phyloP scores from a whole-genome alignment of 2,329 filamentous ascomycete species.

The Graphilbum sp. region DNA sequence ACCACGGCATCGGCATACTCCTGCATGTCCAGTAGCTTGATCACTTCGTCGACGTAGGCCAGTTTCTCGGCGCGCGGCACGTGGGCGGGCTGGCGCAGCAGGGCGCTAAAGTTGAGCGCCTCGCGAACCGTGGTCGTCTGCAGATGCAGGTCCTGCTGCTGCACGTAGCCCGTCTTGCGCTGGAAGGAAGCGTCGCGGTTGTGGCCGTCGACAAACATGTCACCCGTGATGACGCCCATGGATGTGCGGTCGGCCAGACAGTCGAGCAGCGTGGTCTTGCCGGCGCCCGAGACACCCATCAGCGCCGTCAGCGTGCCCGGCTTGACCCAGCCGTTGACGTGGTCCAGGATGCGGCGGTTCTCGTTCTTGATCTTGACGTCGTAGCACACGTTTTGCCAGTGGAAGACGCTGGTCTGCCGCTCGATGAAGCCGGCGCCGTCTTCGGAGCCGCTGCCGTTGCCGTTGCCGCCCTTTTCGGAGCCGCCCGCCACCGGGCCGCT shows the following conservation, averaged over 20 bases:
- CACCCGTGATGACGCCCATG: conserved; percentile 76
- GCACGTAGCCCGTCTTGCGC: conserved; percentile 80
- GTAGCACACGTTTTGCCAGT: conserved; percentile 72
- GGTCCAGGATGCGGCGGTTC: conserved; percentile 60
- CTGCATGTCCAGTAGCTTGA: conserved; percentile 80
- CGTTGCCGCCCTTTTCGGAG: background rate
- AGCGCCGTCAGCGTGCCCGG: conserved; percentile 78
- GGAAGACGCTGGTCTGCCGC: conserved; percentile 60
- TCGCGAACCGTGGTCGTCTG: conserved; percentile 75
- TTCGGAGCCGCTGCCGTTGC: conserved; percentile 10
- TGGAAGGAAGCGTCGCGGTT: conserved; percentile 71
- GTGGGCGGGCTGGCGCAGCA: conserved; percentile 67
- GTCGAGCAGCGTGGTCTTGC: conserved; percentile 81
- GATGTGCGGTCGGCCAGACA: conserved; percentile 72
- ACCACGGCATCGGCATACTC: conserved; percentile 82
- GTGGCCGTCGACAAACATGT: conserved; percentile 53
- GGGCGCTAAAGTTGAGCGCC: conserved; percentile 69
- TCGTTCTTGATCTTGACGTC: conserved; percentile 65
- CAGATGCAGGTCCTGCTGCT: conserved; percentile 83
- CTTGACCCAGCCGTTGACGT: conserved; percentile 87
- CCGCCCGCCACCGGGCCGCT: background rate
- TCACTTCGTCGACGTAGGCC: conserved; percentile 78
- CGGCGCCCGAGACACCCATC: conserved; percentile 82
- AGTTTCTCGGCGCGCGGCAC: conserved; percentile 65
- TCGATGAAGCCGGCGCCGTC: conserved; percentile 29